Conservation (phyloP, 2,329 filamentous ascomycete species). For the Penicillium sp. region DNA sequence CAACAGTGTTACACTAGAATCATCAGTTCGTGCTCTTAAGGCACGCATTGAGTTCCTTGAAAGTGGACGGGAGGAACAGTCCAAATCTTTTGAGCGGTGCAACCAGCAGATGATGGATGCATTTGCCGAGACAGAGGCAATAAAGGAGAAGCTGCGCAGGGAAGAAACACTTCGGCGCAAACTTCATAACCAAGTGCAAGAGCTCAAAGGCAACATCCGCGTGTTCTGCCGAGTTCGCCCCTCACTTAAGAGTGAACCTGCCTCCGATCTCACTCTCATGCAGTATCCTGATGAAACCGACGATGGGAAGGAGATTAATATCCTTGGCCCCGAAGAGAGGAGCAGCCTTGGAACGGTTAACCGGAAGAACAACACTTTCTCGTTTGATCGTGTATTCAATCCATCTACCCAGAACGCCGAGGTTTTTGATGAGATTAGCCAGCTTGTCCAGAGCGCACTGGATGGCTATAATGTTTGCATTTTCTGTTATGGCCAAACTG, state of each 20-base stretch:
- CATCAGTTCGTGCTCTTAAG: slow-evolving; percentile 69
- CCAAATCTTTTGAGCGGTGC: slow-evolving; percentile 77
- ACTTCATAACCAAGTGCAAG: slow-evolving; percentile 95
- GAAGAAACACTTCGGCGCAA: slow-evolving; percentile 89
- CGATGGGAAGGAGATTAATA: slow-evolving; percentile 80
- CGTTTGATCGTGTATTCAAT: slow-evolving; percentile 89
- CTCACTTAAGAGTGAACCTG: slow-evolving; percentile 56
- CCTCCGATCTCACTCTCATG: slow-evolving; percentile 67
- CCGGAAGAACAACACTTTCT: slow-evolving; percentile 78
- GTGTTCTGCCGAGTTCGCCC: slow-evolving; percentile 97
- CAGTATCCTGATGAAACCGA: slow-evolving; percentile 74
- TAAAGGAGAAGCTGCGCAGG: slow-evolving; percentile 78
- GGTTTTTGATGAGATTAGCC: slow-evolving; percentile 93
- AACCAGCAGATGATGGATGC: slow-evolving; percentile 78
- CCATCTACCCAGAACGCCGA: slow-evolving; percentile 75
- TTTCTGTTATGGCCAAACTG: slow-evolving; percentile 97
- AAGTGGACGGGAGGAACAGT: slow-evolving; percentile 84
- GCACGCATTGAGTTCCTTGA: slow-evolving; percentile 87
- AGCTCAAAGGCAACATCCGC: slow-evolving; percentile 95
- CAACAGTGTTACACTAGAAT: slow-evolving; percentile 67
- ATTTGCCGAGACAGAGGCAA: slow-evolving; percentile 63
- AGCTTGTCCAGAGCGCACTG: slow-evolving; percentile 91
- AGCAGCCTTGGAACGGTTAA: slow-evolving; percentile 74
- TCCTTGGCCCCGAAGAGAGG: slow-evolving; percentile 79
- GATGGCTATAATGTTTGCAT: slow-evolving; percentile 99